Base-by-base conservation (phyloP, 306 rosid genomes). In the Benincasa hispida region DNA sequence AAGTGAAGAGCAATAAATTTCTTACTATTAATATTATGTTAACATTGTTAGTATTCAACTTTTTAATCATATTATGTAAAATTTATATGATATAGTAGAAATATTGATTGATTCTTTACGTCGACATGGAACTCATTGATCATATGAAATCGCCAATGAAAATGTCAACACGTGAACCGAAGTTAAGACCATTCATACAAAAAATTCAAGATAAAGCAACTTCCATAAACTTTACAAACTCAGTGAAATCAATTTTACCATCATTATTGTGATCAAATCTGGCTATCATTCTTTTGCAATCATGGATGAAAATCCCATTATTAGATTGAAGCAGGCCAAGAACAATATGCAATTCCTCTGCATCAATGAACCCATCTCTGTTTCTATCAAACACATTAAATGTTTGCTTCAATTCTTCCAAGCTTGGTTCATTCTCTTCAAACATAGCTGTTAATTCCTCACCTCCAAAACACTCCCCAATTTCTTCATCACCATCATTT, bases 361-460 rank as follows among this genome's bases (percentile, higher is more conserved):
- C 96, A 83, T 87, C 97, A 59, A 94, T 87, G 61, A 86, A 87
- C 13, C 96, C 96, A 83, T 94, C 96, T 78, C 80, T 78, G 81
- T 91, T 94, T 82, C 75, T 78, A 85, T 94, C 98, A 82, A 87
- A 91, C 57, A 91, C 94, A 79, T 91, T 87, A 77, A 94, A 94
- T 79, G 97, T 96, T 74, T 87, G 86, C 79, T 91, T 94, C 79
- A 94, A 80, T 81, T 94, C 98, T 77, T 83, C 91, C 72, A 91
- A 62, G 76, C 97, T 90, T 6, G 98, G 98, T 70, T 94, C 97
- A 37, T 82, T 78, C 73, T 91, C 98, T 17, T 91, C 91, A 87
- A 94, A 91, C 86, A 91, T 73, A 39, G 39, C 85, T 51, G 87
- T 82, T 63, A 87, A 51, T 55, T 87, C 89, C 58, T 76, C 66